A percentile compares a stretch with the other conserved stretches of the same genome.
Evolutionary conservation across 768 basidiomycete genomes (phyloP).

Genomic region (Psilocybe cubensis): DNA sequence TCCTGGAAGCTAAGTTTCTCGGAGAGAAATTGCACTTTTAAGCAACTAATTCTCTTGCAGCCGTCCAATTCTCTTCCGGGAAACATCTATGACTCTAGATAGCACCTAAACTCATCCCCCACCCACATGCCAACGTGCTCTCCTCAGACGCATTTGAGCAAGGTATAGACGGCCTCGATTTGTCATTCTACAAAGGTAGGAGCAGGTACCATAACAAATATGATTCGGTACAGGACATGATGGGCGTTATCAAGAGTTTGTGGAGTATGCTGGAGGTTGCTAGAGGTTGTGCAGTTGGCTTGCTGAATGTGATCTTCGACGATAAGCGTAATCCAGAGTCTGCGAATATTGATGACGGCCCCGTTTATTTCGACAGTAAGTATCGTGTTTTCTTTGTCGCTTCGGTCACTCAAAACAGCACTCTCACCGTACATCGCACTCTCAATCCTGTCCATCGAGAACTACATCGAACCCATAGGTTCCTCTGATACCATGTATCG

Average conservation of each 20-base stretch:
- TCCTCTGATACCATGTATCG: too few species aligned
- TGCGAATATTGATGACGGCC: constrained; percentile 29
- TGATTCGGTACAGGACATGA: constrained; percentile 65
- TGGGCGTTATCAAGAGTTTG: constrained; percentile 54
- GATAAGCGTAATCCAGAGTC: constrained; percentile 1
- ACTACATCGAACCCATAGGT: too few species aligned
- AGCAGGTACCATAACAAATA: constrained; percentile 79
- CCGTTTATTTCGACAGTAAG: constrained; percentile 80
- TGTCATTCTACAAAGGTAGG: constrained; percentile 78
- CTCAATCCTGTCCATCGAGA: too few species aligned
- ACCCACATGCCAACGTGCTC: constrained; percentile 75
- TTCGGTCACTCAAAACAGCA: not conserved
- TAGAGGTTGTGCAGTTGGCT: constrained; percentile 52
- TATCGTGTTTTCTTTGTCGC: not conserved
- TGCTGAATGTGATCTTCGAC: constrained; percentile 46
- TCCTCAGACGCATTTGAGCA: constrained; percentile 70
- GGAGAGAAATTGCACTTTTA: not conserved
- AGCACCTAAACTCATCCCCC: constrained; percentile 54
- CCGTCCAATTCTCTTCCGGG: constrained; percentile 77
- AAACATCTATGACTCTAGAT: constrained; percentile 61
- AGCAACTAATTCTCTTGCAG: constrained; percentile 35
- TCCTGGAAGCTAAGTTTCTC: constrained; percentile 63
- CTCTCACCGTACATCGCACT: constrained; percentile 57
- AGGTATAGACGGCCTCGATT: constrained; percentile 74
- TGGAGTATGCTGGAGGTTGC: constrained; percentile 83